These are phyloP conservation scores for Colletotrichum abscissum DNA, from an alignment of 2,329 filamentous ascomycete species.

Conservation along the genomic window DNA sequence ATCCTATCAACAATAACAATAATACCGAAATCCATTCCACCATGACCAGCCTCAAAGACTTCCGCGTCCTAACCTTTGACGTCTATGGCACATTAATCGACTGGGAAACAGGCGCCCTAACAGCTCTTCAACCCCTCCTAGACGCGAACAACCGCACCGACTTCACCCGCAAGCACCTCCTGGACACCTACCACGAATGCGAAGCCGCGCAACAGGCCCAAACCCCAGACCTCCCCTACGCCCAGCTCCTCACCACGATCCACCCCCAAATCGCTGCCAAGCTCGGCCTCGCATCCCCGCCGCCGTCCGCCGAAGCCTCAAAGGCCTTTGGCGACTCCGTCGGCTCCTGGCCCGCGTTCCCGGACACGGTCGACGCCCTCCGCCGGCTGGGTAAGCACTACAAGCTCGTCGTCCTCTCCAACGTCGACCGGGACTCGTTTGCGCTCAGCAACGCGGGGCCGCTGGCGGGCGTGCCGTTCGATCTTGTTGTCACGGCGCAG, in stretches of 20 bases:
- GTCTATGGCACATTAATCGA: conserved; percentile 85
- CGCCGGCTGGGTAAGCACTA: conserved; percentile 60
- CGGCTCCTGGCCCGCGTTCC: conserved; percentile 67
- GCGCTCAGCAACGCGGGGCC: conserved; percentile 54
- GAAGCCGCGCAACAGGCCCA: conserved; percentile 63
- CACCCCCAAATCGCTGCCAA: conserved; percentile 59
- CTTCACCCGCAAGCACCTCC: conserved; percentile 49
- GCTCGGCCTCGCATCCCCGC: conserved; percentile 47
- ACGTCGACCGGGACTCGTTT: conserved; percentile 67
- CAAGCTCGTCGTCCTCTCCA: conserved; percentile 69
- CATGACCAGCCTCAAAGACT: conserved; percentile 41
- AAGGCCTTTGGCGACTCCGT: conserved; percentile 63
- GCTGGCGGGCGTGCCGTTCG: conserved; percentile 63
- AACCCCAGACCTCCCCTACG: conserved; percentile 70
- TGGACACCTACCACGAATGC: conserved; percentile 54
- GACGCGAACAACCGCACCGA: conserved; percentile 43
- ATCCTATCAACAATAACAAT: neutral
- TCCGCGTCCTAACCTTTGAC: conserved; percentile 74
- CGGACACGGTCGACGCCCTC: conserved; percentile 68
- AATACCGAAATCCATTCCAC: neutral
- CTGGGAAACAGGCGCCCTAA: conserved; percentile 76
- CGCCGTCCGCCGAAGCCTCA: conserved; percentile 52
- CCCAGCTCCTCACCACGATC: conserved; percentile 63
- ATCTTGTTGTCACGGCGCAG: conserved; percentile 74
- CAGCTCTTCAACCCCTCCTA: conserved; percentile 63